A percentile compares a stretch with the other conserved stretches of the same genome.
phyloP scores from a whole-genome alignment of 2,329 filamentous ascomycete species.

The Colletotrichum camelliae region DNA sequence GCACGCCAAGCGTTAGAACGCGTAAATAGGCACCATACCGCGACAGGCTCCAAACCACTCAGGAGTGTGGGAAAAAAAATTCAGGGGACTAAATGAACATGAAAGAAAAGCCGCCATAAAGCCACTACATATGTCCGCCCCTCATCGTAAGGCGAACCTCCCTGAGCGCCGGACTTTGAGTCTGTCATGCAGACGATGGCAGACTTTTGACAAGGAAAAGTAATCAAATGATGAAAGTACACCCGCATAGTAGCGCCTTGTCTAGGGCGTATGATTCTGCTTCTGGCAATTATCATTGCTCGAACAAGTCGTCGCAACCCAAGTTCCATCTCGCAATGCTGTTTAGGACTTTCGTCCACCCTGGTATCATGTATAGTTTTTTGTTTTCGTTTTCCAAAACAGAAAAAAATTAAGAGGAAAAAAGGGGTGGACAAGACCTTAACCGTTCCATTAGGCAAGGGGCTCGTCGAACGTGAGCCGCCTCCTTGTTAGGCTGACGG shows the following conservation, averaged over 20 bases:
- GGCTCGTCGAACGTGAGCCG: slow-evolving; percentile 83
- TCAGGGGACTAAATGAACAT: neutral
- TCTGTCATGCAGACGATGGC: neutral
- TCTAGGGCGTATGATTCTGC: neutral
- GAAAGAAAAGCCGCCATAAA: neutral
- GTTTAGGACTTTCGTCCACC: neutral
- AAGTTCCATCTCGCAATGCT: neutral
- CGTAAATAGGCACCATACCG: neutral
- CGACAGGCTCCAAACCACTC: neutral
- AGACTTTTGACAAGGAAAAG: neutral
- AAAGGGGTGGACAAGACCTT: neutral
- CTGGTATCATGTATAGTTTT: neutral
- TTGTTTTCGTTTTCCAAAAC: neutral
- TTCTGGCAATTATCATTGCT: neutral
- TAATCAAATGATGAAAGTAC: neutral
- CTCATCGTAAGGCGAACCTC: neutral
- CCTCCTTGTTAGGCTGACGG: slow-evolving; percentile 72
- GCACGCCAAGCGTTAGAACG: neutral
- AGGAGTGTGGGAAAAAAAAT: neutral
- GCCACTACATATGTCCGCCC: neutral
- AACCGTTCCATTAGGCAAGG: slow-evolving; percentile 44
- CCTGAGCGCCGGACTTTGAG: neutral
- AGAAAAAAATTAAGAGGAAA: neutral
- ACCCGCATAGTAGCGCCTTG: neutral
- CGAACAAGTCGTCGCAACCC: neutral